These are phyloP conservation scores for Magnolia changhungtana DNA, from an alignment of 164 flowering plant genomes.

Conservation along the genomic window DNA sequence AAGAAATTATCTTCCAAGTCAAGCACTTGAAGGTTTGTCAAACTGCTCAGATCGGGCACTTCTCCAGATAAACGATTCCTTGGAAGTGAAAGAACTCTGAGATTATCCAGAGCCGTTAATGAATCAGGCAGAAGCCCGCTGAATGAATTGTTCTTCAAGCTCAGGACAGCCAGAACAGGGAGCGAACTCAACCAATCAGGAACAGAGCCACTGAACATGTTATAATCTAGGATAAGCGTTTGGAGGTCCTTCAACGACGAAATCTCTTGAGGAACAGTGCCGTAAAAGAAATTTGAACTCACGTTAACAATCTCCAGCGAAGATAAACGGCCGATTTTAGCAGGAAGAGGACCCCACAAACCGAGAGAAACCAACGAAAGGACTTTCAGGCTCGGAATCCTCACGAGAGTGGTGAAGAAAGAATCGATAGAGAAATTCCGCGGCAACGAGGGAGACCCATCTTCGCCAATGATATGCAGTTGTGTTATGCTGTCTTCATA, in stretches of 20 bases:
- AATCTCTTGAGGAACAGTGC: conserved; percentile 58
- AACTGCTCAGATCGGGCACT: conserved; percentile 74
- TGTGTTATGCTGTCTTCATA: conserved; percentile 79
- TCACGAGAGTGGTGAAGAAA: conserved; percentile 58
- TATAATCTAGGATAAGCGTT: conserved; percentile 73
- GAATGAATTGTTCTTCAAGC: conserved; percentile 67
- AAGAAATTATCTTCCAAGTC: conserved; percentile 67
- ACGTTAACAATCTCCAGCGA: conserved; percentile 81
- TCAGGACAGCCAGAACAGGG: conserved; percentile 58
- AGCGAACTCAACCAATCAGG: conserved; percentile 58
- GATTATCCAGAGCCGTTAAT: conserved; percentile 45
- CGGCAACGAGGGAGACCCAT: conserved; percentile 43
- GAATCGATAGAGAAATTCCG: conserved; percentile 71
- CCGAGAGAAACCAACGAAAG: conserved; percentile 89
- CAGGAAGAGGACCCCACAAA: conserved; percentile 80
- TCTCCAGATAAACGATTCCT: conserved; percentile 63
- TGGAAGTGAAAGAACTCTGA: conserved; percentile 71
- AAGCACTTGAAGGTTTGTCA: conserved; percentile 85
- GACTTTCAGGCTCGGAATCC: conserved; percentile 72
- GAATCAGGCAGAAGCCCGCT: conserved; percentile 63
- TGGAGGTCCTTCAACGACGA: conserved; percentile 53
- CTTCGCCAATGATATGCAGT: conserved; percentile 63
- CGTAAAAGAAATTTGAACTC: conserved; percentile 72
- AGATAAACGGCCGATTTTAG: conserved; percentile 50
- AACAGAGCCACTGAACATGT: conserved; percentile 58